Percentiles rank a stretch among this genome's conserved stretches.
phyloP scores from a whole-genome alignment of 495 filamentous ascomycete genomes.

The Trichoderma erinaceum region DNA sequence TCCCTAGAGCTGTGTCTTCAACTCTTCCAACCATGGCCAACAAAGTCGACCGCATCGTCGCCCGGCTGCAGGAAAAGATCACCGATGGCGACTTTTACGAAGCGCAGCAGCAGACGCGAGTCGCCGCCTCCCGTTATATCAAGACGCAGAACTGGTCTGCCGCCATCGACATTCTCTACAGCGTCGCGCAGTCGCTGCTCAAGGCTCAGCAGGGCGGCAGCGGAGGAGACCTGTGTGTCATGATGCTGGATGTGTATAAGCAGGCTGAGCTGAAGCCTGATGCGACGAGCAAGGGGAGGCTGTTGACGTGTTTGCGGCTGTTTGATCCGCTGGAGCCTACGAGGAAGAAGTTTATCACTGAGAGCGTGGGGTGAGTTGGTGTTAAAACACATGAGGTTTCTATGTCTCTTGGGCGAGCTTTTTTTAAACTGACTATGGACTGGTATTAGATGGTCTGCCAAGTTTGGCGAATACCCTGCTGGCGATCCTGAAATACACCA shows the following conservation, averaged over 20 bases:
- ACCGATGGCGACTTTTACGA: conserved; percentile 91
- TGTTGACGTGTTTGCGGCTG: conserved; percentile 60
- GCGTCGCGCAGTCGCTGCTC: conserved; percentile 75
- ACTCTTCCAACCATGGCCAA: conserved; percentile 24
- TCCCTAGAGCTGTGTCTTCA: no score
- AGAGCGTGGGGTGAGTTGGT: conserved; percentile 64
- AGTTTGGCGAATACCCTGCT: conserved; percentile 77
- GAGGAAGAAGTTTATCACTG: conserved; percentile 82
- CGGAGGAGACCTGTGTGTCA: conserved; percentile 81
- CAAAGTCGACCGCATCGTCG: conserved; percentile 43
- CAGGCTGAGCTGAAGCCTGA: conserved; percentile 72
- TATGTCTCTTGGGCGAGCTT: conserved; percentile 3
- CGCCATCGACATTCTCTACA: conserved; percentile 79
- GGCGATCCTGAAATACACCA: conserved; percentile 96
- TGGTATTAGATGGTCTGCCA: conserved; percentile 66
- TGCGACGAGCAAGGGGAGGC: conserved; percentile 52
- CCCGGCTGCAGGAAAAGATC: conserved; percentile 60
- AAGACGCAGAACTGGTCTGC: conserved; percentile 76
- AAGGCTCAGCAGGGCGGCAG: conserved; percentile 86
- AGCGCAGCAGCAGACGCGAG: conserved; percentile 93
- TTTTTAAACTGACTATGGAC: conserved; percentile 10
- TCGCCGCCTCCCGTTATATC: conserved; percentile 85
- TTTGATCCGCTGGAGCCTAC: conserved; percentile 82
- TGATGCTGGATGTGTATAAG: conserved; percentile 81
- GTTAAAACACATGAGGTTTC: background rate